These are phyloP conservation scores for Scheffersomyces insectosa DNA, from an alignment of 1,139 yeast genomes.

Conservation along the genomic window DNA sequence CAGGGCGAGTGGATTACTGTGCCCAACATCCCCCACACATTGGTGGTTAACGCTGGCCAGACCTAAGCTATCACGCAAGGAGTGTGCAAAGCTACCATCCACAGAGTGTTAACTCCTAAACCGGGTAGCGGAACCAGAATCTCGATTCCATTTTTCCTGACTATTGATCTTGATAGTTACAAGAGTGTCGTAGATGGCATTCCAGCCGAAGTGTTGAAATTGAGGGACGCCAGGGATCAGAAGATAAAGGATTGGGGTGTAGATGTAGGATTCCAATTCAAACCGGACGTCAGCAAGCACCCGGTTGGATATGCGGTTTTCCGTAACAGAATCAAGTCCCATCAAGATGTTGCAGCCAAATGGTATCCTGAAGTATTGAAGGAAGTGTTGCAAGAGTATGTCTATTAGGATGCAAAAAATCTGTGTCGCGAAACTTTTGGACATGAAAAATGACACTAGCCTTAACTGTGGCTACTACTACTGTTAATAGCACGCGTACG, in stretches of 20 bases:
- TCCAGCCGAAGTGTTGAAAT: slow-evolving; percentile 31
- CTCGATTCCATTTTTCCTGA: slow-evolving; percentile 56
- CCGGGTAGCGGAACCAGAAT: slow-evolving; percentile 54
- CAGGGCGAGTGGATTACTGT: slow-evolving; percentile 65
- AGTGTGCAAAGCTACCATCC: slow-evolving; percentile 66
- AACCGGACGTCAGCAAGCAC: slow-evolving; percentile 41
- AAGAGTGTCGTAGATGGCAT: slow-evolving; percentile 33
- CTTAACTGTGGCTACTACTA: no score
- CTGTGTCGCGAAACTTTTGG: no score
- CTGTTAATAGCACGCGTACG: no score
- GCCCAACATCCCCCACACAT: slow-evolving; percentile 40
- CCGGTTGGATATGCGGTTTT: slow-evolving; percentile 64
- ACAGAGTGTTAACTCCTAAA: slow-evolving; percentile 57
- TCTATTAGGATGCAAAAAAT: slow-evolving; percentile 2
- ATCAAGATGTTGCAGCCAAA: slow-evolving; percentile 62
- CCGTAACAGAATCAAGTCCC: slow-evolving; percentile 63
- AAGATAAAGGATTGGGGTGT: slow-evolving; percentile 39
- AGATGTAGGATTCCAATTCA: slow-evolving; percentile 53
- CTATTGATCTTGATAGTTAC: slow-evolving; percentile 48
- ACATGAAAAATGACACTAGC: no score
- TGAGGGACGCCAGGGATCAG: slow-evolving; percentile 39
- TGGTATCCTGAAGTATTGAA: slow-evolving; percentile 60
- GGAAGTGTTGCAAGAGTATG: slow-evolving; percentile 25
- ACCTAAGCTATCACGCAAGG: slow-evolving; percentile 55
- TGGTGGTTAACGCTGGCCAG: slow-evolving; percentile 58